Percentiles rank a stretch among this genome's conserved stretches.
These are phyloP conservation scores for Pouteria glomerata DNA, from an alignment of 148 eudicot genomes.

Conservation along the genomic window DNA sequence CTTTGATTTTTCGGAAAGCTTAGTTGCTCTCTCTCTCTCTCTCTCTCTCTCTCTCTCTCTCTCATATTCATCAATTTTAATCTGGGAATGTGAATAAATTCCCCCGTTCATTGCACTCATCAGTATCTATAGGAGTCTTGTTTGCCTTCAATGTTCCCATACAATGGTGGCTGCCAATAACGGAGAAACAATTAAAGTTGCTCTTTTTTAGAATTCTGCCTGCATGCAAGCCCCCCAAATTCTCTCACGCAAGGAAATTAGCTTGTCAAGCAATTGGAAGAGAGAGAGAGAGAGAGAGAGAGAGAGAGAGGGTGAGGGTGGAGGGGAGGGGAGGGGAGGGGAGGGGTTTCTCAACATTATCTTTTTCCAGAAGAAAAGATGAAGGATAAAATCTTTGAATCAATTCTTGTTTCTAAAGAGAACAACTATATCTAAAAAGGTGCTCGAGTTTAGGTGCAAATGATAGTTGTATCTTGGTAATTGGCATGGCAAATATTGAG, in stretches of 20 bases:
- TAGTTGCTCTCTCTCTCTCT: constrained; percentile 3
- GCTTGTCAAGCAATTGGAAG: neutral
- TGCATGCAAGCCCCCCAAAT: neutral
- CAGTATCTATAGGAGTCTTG: constrained; percentile 19
- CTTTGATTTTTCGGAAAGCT: constrained; percentile 10
- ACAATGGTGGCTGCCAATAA: constrained; percentile 2
- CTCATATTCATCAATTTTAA: constrained; percentile 19
- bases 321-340: no score
- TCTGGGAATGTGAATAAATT: constrained; percentile 44
- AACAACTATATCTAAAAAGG: neutral
- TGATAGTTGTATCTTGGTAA: constrained; percentile 26
- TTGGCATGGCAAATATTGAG: no score
- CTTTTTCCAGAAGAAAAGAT: neutral
- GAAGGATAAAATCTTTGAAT: constrained; percentile 19
- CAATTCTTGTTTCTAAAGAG: constrained; percentile 11
- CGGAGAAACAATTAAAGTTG: constrained; percentile 6
- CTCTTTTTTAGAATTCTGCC: constrained; percentile 1
- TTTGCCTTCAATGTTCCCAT: constrained; percentile 15
- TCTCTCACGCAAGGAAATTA: neutral
- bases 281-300: constrained; percentile 3
- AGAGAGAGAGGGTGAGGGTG: neutral
- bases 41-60: constrained; percentile 7
- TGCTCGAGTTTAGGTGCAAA: neutral
- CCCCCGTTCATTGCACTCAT: constrained; percentile 26
- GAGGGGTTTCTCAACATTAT: no score